Conservation (phyloP, 2,329 filamentous ascomycete species). For the Penicillium sp. region DNA sequence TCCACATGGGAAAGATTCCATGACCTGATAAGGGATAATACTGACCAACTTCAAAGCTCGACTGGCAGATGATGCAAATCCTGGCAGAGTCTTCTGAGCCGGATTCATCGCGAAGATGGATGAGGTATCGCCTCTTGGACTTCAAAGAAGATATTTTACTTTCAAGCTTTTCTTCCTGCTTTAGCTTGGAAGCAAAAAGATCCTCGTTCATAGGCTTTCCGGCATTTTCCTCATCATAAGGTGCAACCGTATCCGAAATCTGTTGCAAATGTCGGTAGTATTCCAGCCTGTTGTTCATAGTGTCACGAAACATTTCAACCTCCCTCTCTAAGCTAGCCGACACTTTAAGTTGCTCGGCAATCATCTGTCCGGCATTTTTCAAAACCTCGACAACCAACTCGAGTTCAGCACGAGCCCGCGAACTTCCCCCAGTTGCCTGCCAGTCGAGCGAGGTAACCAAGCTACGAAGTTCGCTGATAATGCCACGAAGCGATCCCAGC, state of each 20-base stretch:
- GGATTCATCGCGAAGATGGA: constrained; percentile 62
- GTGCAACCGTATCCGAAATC: constrained; percentile 83
- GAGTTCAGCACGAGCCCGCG: constrained; percentile 63
- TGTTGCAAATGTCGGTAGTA: constrained; percentile 89
- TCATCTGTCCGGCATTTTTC: constrained; percentile 55
- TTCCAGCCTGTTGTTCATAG: constrained; percentile 83
- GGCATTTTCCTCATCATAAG: constrained; percentile 64
- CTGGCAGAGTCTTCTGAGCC: constrained; percentile 60
- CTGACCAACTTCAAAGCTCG: constrained; percentile 72
- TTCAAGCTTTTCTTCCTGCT: constrained; percentile 54
- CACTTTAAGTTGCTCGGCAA: constrained; percentile 54
- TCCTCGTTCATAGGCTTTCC: constrained; percentile 57
- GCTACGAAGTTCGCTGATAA: constrained; percentile 68
- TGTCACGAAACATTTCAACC: constrained; percentile 69
- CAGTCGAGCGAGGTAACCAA: constrained; percentile 61
- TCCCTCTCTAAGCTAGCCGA: constrained; percentile 60
- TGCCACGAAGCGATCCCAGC: constrained; percentile 67
- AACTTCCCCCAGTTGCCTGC: constrained; percentile 55
- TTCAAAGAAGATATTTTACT: constrained; percentile 62
- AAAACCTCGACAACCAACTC: constrained; percentile 65
- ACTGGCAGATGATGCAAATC: constrained; percentile 84
- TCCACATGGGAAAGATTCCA: neutral
- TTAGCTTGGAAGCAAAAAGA: constrained; percentile 44
- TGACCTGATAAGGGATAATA: constrained; percentile 37
- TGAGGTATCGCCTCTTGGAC: constrained; percentile 73